Evolutionary conservation across 768 basidiomycete species (phyloP).

Genomic region (Dendrothele bispora): DNA sequence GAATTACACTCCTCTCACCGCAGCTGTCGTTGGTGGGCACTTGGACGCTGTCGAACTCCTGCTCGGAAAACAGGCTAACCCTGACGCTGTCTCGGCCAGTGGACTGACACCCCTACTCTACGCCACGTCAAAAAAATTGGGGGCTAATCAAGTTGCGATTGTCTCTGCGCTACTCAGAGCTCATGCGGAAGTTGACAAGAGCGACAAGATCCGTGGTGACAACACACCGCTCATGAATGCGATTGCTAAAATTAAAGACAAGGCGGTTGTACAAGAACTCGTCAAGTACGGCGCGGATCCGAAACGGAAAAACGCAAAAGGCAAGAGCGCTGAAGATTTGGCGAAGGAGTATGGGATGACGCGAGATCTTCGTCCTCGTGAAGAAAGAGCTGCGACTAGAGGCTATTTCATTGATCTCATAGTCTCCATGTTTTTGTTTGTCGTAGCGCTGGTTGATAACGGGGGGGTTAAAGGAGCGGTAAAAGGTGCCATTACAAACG

Average conservation of each 20-base stretch:
- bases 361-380: constrained; percentile 6
- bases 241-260: constrained; percentile 12
- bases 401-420: constrained; percentile 21
- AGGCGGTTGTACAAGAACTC: constrained; percentile 19
- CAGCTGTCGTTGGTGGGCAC: constrained; percentile 19
- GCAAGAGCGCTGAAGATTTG: constrained; percentile 13
- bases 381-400: constrained; percentile 8
- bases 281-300: constrained; percentile 17
- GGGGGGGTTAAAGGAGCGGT: constrained; percentile 13
- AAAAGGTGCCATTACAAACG: too few species aligned
- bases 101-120: constrained; percentile 20
- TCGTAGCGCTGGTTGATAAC: constrained; percentile 18
- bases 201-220: too few species aligned
- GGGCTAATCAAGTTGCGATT: constrained; percentile 15
- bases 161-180: constrained; percentile 20
- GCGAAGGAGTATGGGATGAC: constrained; percentile 8
- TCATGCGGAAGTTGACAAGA: constrained; percentile 16
- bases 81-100: constrained; percentile 17
- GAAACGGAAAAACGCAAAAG: constrained; percentile 10
- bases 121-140: constrained; percentile 10
- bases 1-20: constrained; percentile 22
- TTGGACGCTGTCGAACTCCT: constrained; percentile 22
- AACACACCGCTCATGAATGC: constrained; percentile 22
- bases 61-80: constrained; percentile 16
- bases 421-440: constrained; percentile 14